phyloP scores from a whole-genome alignment of 768 basidiomycete genomes.

The Pulveroboletus ravenelii region DNA sequence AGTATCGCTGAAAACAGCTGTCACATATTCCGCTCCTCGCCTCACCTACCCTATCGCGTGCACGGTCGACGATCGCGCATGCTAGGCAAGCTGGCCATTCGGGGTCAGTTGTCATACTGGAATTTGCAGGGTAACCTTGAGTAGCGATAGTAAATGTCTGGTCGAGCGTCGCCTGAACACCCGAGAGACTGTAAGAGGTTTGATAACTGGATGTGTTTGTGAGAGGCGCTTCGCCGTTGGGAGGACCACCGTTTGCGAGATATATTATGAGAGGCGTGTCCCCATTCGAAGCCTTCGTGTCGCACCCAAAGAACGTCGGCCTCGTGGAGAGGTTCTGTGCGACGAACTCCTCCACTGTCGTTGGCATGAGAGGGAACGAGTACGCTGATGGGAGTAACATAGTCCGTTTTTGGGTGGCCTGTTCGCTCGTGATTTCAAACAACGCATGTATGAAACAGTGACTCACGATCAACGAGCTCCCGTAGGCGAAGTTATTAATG shows the following conservation, averaged over 20 bases:
- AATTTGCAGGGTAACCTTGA: slow-evolving; percentile 36
- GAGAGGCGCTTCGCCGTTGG: slow-evolving; percentile 33
- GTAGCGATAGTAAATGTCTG: slow-evolving; percentile 42
- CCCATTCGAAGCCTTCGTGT: slow-evolving; percentile 19
- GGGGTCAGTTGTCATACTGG: slow-evolving; percentile 29
- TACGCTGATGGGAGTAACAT: slow-evolving; percentile 32
- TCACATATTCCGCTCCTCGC: slow-evolving; percentile 28
- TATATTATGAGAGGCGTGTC: slow-evolving; percentile 51
- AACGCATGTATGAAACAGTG: not conserved
- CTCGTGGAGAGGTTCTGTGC: slow-evolving; percentile 33
- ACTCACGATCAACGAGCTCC: slow-evolving; percentile 26
- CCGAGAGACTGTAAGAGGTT: slow-evolving; percentile 32
- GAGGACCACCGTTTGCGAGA: slow-evolving; percentile 50
- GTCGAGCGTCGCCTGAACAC: slow-evolving; percentile 42
- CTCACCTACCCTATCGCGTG: slow-evolving; percentile 26
- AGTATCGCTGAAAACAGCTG: slow-evolving; percentile 31
- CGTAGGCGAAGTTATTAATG: slow-evolving; percentile 17
- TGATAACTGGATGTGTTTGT: slow-evolving; percentile 43
- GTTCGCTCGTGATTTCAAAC: not conserved
- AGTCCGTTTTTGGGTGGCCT: slow-evolving; percentile 37
- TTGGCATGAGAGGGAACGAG: slow-evolving; percentile 32
- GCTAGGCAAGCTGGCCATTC: slow-evolving; percentile 49
- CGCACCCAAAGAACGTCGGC: slow-evolving; percentile 48
- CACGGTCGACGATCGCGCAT: slow-evolving; percentile 49
- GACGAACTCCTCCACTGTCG: slow-evolving; percentile 25